Percentiles rank a stretch among this genome's conserved stretches.
These are phyloP conservation scores for Yamadazyma siamensis DNA, from an alignment of 1,139 yeast species.

Conservation along the genomic window DNA sequence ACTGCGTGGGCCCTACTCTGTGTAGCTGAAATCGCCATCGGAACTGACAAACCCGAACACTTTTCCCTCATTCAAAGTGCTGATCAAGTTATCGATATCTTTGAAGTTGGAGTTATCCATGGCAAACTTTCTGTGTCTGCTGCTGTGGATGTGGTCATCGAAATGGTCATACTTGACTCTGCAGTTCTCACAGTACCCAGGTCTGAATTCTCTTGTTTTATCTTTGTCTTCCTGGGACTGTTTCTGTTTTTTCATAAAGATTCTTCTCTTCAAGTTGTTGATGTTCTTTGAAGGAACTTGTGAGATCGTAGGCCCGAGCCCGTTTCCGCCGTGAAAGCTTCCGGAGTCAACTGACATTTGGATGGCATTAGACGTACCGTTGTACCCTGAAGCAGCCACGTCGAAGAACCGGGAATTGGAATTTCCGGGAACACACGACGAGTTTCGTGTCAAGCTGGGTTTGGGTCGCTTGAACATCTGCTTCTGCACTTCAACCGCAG, in stretches of 20 bases:
- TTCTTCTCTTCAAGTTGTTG: conserved; percentile 54
- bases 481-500: no score
- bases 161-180: conserved; percentile 79
- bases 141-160: conserved; percentile 68
- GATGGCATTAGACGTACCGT: conserved; percentile 53
- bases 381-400: conserved; percentile 78
- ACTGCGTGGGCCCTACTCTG: conserved; percentile 9
- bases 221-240: conserved; percentile 50
- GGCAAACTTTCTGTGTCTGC: conserved; percentile 81
- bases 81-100: conserved; percentile 70
- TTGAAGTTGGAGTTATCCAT: conserved; percentile 65
- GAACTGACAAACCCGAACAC: conserved; percentile 41
- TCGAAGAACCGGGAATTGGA: conserved; percentile 51
- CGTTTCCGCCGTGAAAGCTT: conserved; percentile 46
- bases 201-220: conserved; percentile 33
- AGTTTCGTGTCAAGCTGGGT: conserved; percentile 24
- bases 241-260: conserved; percentile 41
- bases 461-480: conserved; percentile 22
- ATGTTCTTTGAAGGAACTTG: conserved; percentile 67
- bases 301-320: conserved; percentile 66
- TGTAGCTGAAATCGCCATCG: conserved; percentile 40
- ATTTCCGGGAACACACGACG: conserved; percentile 28
- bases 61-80: conserved; percentile 42
- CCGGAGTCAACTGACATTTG: conserved; percentile 45
- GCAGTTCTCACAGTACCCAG: conserved; percentile 94